Base-by-base conservation (phyloP, 495 filamentous ascomycete genomes). In the Penicillium bialowiezense region DNA sequence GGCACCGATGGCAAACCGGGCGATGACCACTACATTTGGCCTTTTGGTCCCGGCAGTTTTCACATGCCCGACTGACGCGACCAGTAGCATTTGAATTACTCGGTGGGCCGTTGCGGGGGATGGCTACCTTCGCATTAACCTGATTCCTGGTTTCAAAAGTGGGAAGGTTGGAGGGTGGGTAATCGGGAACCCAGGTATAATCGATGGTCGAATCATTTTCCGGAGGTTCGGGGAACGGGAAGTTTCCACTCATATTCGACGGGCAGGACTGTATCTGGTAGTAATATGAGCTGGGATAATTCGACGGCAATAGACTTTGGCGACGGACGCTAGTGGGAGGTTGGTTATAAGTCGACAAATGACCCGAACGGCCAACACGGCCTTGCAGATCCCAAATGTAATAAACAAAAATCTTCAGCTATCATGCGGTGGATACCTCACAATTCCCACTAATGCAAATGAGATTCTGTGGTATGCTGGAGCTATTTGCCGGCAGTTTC, bases 11-110 rank as follows among this genome's bases (percentile, higher is more conserved):
- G 58, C 82, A 86, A 17, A 59, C 58, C 32, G 82, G 82, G 41
- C 70, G 70, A 48, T 75, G 75, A 8, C 81, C 81, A 49, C 73
- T 82, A 60, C 80, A 83, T 62, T 83, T 84, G 50, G 80, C 78
- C 55, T 85, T 85, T 52, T 86, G 77, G 47, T 88, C 84, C 9
- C 86, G 75, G 68, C 86, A 90, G 33, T 84, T 84, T 76, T 86
- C 87, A 62, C 86, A 90, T 2, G 86, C 86, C 41, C 69, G 72
- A 49, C 70, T 70, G 38, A 75, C 71, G 14, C 75, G 69, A 36
- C 66, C 68, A 21, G 64, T 68, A 49, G 41, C 69, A 33, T 63
- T 65, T 55, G 55, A 59, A 41, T 38, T 55, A 51, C 44, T 57
- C 13, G 62, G 33, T 24, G 56, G 63, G 2, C 56, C 33, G n/a